These are phyloP conservation scores for Mycosphaerella arachidis DNA, from an alignment of 2,329 filamentous ascomycete genomes.

Conservation along the genomic window DNA sequence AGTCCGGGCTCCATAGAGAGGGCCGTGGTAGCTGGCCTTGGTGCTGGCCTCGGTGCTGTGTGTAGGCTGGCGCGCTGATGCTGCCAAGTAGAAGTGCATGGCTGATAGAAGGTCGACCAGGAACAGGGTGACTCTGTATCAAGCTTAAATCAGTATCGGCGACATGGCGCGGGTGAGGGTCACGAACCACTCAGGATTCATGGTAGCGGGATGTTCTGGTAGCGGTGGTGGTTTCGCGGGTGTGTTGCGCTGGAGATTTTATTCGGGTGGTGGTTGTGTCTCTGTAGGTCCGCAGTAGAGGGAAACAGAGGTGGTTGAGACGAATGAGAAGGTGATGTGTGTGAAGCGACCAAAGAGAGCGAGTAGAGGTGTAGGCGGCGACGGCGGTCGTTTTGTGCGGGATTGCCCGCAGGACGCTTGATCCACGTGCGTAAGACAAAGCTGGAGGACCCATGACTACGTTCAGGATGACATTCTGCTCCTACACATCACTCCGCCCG, in stretches of 20 bases:
- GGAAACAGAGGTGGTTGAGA: not conserved
- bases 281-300: not conserved
- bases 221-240: not conserved
- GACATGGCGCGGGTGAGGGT: constrained; percentile 5
- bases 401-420: no score
- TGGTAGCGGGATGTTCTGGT: constrained; percentile 36
- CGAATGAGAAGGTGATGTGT: not conserved
- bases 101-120: not conserved
- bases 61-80: not conserved
- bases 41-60: not conserved
- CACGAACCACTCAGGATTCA: constrained; percentile 91
- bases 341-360: not conserved
- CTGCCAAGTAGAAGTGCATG: not conserved
- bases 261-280: not conserved
- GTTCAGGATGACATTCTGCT: not conserved
- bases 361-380: no score
- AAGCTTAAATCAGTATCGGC: constrained; percentile 10
- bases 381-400: no score
- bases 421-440: no score
- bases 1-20: not conserved
- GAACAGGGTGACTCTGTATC: constrained; percentile 3
- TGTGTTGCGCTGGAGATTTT: not conserved
- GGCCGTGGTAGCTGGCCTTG: not conserved
- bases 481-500: not conserved
- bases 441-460: not conserved